phyloP scores from a whole-genome alignment of 1,139 yeast genomes.

The Nadsonia starkeyi-henricii region DNA sequence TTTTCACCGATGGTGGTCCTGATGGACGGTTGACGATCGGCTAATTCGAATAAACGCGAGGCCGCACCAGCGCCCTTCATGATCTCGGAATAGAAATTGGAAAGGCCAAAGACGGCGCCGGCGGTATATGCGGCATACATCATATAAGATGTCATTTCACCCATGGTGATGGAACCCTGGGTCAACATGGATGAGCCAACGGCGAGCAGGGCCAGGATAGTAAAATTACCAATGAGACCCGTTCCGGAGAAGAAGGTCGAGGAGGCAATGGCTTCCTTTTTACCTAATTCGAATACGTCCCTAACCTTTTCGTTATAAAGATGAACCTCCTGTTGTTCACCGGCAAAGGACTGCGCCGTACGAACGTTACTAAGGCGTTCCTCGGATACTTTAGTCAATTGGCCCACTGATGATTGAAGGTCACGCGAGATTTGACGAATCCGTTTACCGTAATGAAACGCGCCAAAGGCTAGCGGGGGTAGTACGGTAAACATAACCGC shows the following conservation, averaged over 20 bases:
- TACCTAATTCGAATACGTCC: conserved; percentile 58
- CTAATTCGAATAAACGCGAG: conserved; percentile 74
- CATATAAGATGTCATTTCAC: conserved; percentile 85
- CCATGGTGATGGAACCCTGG: conserved; percentile 58
- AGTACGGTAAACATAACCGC: conserved; percentile 60
- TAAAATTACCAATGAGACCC: conserved; percentile 67
- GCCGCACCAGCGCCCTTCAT: conserved; percentile 98
- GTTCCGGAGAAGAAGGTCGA: conserved; percentile 61
- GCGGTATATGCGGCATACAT: conserved; percentile 92
- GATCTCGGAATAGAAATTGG: conserved; percentile 79
- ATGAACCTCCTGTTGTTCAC: conserved; percentile 53
- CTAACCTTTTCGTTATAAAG: conserved; percentile 59
- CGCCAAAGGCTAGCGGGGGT: conserved; percentile 70
- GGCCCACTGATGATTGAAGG: conserved; percentile 78
- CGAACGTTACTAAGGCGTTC: conserved; percentile 78
- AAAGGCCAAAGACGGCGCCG: conserved; percentile 74
- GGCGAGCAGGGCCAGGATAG: conserved; percentile 60
- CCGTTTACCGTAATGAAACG: conserved; percentile 64
- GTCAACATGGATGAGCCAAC: conserved; percentile 73
- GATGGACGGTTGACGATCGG: conserved; percentile 61
- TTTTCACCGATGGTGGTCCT: conserved; percentile 46
- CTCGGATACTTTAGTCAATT: conserved; percentile 77
- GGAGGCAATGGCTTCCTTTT: conserved; percentile 58
- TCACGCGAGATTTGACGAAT: conserved; percentile 62
- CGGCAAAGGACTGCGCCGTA: conserved; percentile 82